Evolutionary conservation across 2,329 filamentous ascomycete species (phyloP).

Genomic region (Fusarium sp.): DNA sequence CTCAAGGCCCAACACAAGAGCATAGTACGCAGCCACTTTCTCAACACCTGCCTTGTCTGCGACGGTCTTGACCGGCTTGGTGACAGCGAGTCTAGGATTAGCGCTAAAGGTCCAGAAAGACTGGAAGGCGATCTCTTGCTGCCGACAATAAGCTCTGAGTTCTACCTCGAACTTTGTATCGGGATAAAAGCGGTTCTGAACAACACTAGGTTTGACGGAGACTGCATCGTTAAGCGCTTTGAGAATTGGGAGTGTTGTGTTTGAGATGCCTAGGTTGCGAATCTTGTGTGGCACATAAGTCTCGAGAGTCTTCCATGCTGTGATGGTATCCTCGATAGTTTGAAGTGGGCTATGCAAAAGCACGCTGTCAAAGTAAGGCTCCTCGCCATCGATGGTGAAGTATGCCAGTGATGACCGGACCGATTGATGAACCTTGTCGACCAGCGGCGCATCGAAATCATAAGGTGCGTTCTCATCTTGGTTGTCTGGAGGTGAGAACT

Average conservation of each 20-base stretch:
- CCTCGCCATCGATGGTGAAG: slow-evolving; percentile 60
- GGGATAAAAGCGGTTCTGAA: slow-evolving; percentile 81
- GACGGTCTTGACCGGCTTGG: slow-evolving; percentile 63
- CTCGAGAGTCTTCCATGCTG: slow-evolving; percentile 76
- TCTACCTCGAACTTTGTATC: slow-evolving; percentile 69
- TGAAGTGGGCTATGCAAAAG: slow-evolving; percentile 75
- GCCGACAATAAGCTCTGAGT: slow-evolving; percentile 66
- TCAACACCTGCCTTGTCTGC: slow-evolving; percentile 56
- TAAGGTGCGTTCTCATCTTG: slow-evolving; percentile 75
- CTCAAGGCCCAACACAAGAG: slow-evolving; percentile 62
- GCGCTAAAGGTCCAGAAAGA: slow-evolving; percentile 67
- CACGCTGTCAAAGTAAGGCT: slow-evolving; percentile 75
- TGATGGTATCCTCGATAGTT: slow-evolving; percentile 62
- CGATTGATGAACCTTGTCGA: slow-evolving; percentile 75
- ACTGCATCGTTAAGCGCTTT: slow-evolving; percentile 62
- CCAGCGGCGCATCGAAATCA: slow-evolving; percentile 67
- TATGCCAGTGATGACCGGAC: slow-evolving; percentile 75
- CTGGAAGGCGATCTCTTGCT: slow-evolving; percentile 61
- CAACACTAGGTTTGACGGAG: slow-evolving; percentile 64
- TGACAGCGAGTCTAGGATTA: slow-evolving; percentile 57
- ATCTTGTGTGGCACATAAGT: slow-evolving; percentile 74
- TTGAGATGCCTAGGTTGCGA: slow-evolving; percentile 80
- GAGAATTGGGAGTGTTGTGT: slow-evolving; percentile 72
- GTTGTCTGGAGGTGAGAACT: slow-evolving; percentile 75
- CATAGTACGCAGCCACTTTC: slow-evolving; percentile 59